These are phyloP conservation scores for Aspergillus sp. DNA, from an alignment of 2,329 filamentous ascomycete species.

Conservation along the genomic window DNA sequence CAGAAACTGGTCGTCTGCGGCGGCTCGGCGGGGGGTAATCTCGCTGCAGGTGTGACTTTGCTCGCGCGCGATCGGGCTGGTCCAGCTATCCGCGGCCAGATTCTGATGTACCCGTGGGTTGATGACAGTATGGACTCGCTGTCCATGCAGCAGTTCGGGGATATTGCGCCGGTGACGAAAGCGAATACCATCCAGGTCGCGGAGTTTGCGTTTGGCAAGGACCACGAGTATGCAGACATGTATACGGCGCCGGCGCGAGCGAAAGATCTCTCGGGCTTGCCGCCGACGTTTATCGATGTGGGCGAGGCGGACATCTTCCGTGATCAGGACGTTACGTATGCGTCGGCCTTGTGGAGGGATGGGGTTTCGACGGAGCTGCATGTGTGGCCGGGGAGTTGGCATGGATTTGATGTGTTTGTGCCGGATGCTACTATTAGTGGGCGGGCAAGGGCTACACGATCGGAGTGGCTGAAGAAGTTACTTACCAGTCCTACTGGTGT, in stretches of 20 bases:
- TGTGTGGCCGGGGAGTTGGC: conserved; percentile 1
- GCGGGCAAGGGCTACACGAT: too few species aligned
- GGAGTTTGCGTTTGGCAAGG: neutral
- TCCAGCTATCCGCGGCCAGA: conserved; percentile 6
- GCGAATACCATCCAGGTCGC: conserved; percentile 1
- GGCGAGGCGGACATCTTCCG: conserved; percentile 8
- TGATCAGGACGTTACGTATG: conserved; percentile 3
- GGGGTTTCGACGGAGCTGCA: conserved; percentile 6
- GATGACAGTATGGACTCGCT: conserved; percentile 2
- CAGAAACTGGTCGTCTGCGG: conserved; percentile 16
- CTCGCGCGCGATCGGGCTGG: conserved; percentile 3
- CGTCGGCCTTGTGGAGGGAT: neutral
- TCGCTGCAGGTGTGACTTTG: conserved; percentile 7
- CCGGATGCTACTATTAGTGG: neutral
- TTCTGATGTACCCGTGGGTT: conserved; percentile 10
- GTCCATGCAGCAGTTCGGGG: neutral
- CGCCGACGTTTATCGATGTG: conserved; percentile 7
- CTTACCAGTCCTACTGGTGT: too few species aligned
- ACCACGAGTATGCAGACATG: neutral
- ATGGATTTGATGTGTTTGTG: conserved; percentile 5
- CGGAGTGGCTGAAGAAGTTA: too few species aligned
- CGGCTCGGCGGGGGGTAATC: conserved; percentile 18
- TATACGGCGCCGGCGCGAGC: conserved; percentile 9
- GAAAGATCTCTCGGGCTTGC: neutral
- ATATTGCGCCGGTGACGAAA: neutral